Evolutionary conservation across 371 early-diverging fungal genomes (phyloP).

Genomic region (Mucor velutinosus): DNA sequence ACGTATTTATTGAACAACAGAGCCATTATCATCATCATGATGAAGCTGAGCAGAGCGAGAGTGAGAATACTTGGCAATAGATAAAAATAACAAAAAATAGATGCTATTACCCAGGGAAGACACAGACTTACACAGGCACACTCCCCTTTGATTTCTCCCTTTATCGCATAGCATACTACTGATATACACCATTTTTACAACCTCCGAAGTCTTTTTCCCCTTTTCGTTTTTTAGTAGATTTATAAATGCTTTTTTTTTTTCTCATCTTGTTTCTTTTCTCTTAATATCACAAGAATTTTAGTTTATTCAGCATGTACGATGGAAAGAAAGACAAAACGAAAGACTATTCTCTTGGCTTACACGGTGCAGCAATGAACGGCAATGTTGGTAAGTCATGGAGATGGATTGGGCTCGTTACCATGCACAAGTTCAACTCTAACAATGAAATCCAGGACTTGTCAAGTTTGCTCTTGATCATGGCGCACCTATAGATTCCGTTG

Average conservation of each 20-base stretch:
- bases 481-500: conserved; percentile 67
- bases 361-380: conserved; percentile 65
- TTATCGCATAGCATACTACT: not conserved
- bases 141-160: not conserved
- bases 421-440: not conserved
- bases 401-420: not conserved
- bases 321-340: conserved; percentile 38
- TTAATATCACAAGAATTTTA: not conserved
- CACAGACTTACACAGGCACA: not conserved
- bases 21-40: not conserved
- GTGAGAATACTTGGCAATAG: not conserved
- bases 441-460: conserved; percentile 52
- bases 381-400: conserved; percentile 59
- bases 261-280: not conserved
- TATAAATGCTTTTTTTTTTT: conserved; percentile 2
- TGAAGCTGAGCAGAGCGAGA: not conserved
- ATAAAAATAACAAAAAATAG: not conserved
- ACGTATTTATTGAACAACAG: not conserved
- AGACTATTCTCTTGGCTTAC: conserved; percentile 54
- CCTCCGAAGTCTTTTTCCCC: not conserved
- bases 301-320: conserved; percentile 15
- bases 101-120: not conserved
- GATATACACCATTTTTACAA: not conserved
- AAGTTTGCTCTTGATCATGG: conserved; percentile 77
- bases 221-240: conserved; percentile 7